A percentile compares a stretch with the other conserved stretches of the same genome.
phyloP scores from a whole-genome alignment of 164 flowering plant genomes.

The Magnolia officinalis region DNA sequence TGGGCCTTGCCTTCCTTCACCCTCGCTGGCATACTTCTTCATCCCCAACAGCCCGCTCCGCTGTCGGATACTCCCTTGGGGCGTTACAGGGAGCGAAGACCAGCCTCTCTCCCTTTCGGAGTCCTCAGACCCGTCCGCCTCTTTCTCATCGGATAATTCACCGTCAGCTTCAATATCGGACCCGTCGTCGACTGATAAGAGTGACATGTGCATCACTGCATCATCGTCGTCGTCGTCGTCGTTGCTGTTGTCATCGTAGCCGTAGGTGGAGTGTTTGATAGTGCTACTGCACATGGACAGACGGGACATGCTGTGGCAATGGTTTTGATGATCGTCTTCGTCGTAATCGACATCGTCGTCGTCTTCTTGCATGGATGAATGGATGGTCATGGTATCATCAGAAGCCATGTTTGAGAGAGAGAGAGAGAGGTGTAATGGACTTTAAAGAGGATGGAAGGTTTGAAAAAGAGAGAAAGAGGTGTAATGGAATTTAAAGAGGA shows the following conservation, averaged over 20 bases:
- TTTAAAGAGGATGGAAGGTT: not conserved
- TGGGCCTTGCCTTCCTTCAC: conserved; percentile 25
- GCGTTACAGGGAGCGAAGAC: conserved; percentile 23
- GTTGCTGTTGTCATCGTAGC: conserved; percentile 16
- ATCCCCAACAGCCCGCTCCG: not conserved
- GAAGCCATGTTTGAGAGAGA: conserved; percentile 24
- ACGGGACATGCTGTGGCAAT: conserved; percentile 28
- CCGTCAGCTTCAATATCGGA: conserved; percentile 43
- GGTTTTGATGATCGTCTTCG: conserved; percentile 11
- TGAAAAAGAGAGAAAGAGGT: not conserved
- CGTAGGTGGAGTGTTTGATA: conserved; percentile 5
- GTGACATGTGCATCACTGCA: conserved; percentile 30
- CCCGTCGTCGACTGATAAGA: conserved; percentile 36
- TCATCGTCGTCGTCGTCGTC: conserved; percentile 17
- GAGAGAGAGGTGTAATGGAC: not conserved
- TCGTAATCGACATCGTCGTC: conserved; percentile 20
- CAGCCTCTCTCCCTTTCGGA: conserved; percentile 30
- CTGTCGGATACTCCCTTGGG: conserved; percentile 17
- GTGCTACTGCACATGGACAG: conserved; percentile 28
- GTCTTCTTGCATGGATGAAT: conserved; percentile 20
- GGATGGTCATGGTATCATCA: conserved; percentile 26
- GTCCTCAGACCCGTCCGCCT: conserved; percentile 18
- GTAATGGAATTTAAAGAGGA: not conserved
- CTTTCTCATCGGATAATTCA: conserved; percentile 32
- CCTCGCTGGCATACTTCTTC: conserved; percentile 50